Base-by-base conservation (phyloP, 345 rosid genomes). In the Rhodomyrtus tomentosa region DNA sequence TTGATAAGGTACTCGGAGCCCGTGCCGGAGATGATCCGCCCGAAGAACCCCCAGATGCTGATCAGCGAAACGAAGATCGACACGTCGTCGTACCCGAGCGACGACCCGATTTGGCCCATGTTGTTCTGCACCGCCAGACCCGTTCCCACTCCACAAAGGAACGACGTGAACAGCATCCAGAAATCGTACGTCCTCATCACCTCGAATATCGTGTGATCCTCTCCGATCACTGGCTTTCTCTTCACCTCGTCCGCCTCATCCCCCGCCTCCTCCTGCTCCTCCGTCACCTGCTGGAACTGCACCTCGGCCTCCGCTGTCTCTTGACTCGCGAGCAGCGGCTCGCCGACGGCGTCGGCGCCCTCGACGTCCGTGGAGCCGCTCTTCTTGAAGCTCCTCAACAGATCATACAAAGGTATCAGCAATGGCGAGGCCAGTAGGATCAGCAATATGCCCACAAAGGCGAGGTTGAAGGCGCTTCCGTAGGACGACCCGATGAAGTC, bases 1-100 rank as follows among this genome's bases (percentile, higher is more conserved):
- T 88, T 94, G 90, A 97, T 85, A 38, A 92, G 92, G 86, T 93
- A 86, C 86, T 97, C 99, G 2, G 99, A 97, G 15, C 92, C 92
- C 1, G 93, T 86, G 29, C 99, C 99, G 51, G 99, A 95, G 53
- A 90, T 53, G 83, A 97, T 95, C 40, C 99, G 89, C 2, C 99
- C 99, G 36, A 97, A 97, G 87, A 97, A 95, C 0, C 99, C 99
- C 95, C 95, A 95, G 58, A 97, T 95, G 54, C 99, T 97, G 0
- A 92, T 93, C 83, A 97, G 84, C 3, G 99, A 95, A 27, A 97
- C 93, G 82, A 97, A 97, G 0, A 95, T 91, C 1, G 99, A 95
- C 29, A 95, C 98, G 52, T 97, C 94, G 32, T 87, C 87, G 90
- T 97, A 94, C 38, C 99, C 99, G 84, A 95, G 95, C 2, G 99